Base-by-base conservation (phyloP, 495 filamentous ascomycete species). In the Lentithecium fluviatile region DNA sequence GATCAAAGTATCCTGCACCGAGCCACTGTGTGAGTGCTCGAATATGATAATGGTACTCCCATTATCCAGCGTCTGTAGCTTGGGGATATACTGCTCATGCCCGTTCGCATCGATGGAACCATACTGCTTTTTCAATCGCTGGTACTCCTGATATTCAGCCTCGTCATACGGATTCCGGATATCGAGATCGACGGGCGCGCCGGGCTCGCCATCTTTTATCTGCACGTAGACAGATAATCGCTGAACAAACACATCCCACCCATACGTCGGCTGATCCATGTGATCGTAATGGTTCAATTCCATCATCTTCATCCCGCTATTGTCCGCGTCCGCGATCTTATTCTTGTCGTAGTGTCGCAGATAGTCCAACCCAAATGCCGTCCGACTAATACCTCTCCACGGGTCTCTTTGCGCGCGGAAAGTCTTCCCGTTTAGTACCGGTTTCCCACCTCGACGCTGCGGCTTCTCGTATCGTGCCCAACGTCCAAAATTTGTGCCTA, bases 11-110 rank as follows among this genome's bases (percentile, higher is more conserved):
- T 83, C 76, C n/a, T 78, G 67, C 26, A 77, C 73, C 10, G 67
- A 69, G 26, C 70, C 69, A 0, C 76, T 74, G 7, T 76, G 68
- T 0, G 77, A 77, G 47, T 78, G 75, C 55, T 83, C 80, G 52
- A 83, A 81, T 29, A 83, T 68, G 46, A 83, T 81, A 34, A 83
- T 79, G 0, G 76, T 78, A 52, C 77, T 81, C 20, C 78, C 74
- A 47, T 83, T 83, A 53, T 82, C 81, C 1, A 79, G 54, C 12
- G 54, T 69, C 15, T 74, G 48, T 4, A 79, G 60, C 8, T 70
- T 57, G 5, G 68, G 68, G 11, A 63, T 57, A 45, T 69, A 69
- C 7, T 43, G 20, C 15, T 60, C 60, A 32, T 58, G 20, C 23
- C 57, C 52, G 52, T 62, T 62, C 12, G 37, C 56, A 24, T 66